Evolutionary conservation across 2,329 filamentous ascomycete genomes (phyloP), one percentile per base, ranked within the genome.

Genomic region (Diaporthe vaccinii): DNA sequence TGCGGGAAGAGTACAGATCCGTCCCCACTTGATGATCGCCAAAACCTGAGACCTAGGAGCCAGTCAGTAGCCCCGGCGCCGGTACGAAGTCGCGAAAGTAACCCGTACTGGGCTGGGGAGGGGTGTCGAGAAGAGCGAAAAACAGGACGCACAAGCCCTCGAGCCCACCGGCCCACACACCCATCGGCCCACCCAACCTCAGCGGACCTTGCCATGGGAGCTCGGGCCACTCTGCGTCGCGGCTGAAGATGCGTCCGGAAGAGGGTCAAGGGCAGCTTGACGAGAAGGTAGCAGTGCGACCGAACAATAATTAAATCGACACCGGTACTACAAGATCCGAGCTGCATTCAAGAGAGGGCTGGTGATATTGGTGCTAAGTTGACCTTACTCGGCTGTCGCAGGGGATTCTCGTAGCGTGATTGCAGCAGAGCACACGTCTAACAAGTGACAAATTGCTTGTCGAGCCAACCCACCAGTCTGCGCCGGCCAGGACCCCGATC

Each of bases 141-240:
- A 69, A 76, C 58, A 74, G 72, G 46, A 72, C 72, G 72, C 75
- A 76, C 75, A 65, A 76, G 59, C 74, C 49, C 39, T 59, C 20
- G 46, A 55, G 70, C 57, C 70, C 57, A 55, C 59, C 58, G 28
- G 36, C 49, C 55, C 34, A 41, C n/a, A 15, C 28, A 53, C 57
- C 71, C 57, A n/a, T 51, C 28, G 36, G 44, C 55, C 74, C 67
- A 65, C 65, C 20, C 39, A 58, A 46, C 49, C 25, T 44, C 57
- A 34, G 57, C 55, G 65, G 49, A 39, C 49, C 65, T 58, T 57
- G 58, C 28, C 44, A 73, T 55, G 49, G 55, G 44, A 51, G 58
- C 74, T 72, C 51, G 58, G 72, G 41, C 58, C 49, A 72, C 67
- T 58, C 20, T 72, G 67, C 34, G 46, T 74, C 72, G 46, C 51